phyloP scores from a whole-genome alignment of 768 basidiomycete species.

The Gelatoporia subvermispora region DNA sequence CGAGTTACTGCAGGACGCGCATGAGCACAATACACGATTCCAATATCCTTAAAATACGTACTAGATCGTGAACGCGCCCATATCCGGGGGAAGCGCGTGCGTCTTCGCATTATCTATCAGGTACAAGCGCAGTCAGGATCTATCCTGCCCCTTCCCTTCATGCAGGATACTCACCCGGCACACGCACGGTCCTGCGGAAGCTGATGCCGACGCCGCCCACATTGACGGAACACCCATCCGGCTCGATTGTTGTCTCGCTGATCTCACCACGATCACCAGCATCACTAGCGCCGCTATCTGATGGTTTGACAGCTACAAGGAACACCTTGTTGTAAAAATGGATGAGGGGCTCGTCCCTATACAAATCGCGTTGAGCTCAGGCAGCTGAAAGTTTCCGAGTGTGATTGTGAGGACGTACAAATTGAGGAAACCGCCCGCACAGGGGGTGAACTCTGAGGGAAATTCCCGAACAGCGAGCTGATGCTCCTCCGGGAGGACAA shows the following conservation, averaged over 20 bases:
- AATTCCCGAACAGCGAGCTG: not conserved
- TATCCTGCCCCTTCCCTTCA: no score
- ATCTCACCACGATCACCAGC: not conserved
- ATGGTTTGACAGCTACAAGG: not conserved
- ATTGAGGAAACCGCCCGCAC: not conserved
- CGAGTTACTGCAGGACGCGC: constrained; percentile 11
- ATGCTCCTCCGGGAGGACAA: not conserved
- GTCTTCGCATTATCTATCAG: constrained; percentile 2
- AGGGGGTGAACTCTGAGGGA: not conserved
- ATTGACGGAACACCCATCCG: not conserved
- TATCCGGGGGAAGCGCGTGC: constrained; percentile 21
- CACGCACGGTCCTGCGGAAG: constrained; percentile 1
- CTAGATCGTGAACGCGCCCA: constrained; percentile 21
- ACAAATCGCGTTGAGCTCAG: not conserved
- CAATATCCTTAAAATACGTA: constrained; percentile 4
- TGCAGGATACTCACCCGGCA: not conserved
- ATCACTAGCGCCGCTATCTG: not conserved
- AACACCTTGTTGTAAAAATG: not conserved
- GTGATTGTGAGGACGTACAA: not conserved
- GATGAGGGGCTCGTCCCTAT: constrained; percentile 1
- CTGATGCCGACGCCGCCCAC: constrained; percentile 3
- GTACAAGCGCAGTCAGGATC: not conserved
- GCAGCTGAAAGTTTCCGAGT: not conserved
- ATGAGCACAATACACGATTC: not conserved
- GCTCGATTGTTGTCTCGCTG: not conserved